Evolutionary conservation across 2,329 filamentous ascomycete genomes (phyloP), one percentile per base, ranked within the genome.

Genomic region (Arthroderma sp.): DNA sequence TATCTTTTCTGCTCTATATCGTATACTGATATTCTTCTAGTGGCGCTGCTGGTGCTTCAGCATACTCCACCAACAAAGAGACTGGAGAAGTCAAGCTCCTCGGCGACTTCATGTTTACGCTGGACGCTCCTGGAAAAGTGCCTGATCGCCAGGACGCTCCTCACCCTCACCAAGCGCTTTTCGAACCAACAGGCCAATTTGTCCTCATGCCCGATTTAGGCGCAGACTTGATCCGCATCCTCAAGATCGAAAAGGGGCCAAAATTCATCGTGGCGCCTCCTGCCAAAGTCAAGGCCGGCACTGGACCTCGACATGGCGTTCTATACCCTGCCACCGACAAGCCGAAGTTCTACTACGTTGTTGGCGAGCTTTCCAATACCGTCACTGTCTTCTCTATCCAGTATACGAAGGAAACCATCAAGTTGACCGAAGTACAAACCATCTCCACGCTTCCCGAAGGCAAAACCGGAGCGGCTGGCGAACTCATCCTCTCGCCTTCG

Each of bases 161-260:
- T 6, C 80, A 83, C 66, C 81, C 81, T 33, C 83, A 86, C 68
- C 73, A 84, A 66, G 76, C 77, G 9, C 65, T 83, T 23, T 64
- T 81, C 39, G 83, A 86, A 65, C 83, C 82, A 19, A 82, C 79
- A 1, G 78, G 77, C 11, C 65, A 73, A 38, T 86, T 77, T 67
- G 64, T 85, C 35, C 63, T 85, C 13, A 76, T 83, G 15, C 81
- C 83, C 2, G 83, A 86, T 62, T 74, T 88, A 3, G 80, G 83
- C 49, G 76, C 78, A 0, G 83, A 86, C 63, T 63, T 80, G 23
- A 67, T 85, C 55, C 80, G 79, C 62, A 67, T 78, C 76, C 85
- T 79, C 68, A 65, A 70, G 60, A 71, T 82, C 65, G 69, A 79
- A 61, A 61, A 61, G 2, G 64, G 64, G 0, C 70, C 65, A 13